Evolutionary conservation across 2,329 filamentous ascomycete species (phyloP).

Genomic region (Venturiaceae sp.): DNA sequence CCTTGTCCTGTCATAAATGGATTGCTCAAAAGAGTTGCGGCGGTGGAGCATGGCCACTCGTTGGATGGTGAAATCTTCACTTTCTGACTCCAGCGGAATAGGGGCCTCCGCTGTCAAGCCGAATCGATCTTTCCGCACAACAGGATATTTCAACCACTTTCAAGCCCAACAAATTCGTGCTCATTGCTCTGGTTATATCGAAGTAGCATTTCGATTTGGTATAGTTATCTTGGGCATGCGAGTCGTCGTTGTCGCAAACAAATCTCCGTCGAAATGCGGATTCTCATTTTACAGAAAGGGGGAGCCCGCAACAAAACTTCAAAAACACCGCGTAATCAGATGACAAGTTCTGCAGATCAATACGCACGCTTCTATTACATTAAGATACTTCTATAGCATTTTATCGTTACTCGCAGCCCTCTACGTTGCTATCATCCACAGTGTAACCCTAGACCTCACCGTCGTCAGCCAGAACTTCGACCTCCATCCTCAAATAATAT

Average conservation of each 20-base stretch:
- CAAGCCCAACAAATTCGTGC: not conserved
- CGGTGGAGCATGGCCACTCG: too few species aligned
- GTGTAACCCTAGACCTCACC: not conserved
- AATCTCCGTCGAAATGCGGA: not conserved
- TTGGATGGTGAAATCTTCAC: too few species aligned
- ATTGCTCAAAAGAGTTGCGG: too few species aligned
- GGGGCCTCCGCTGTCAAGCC: too few species aligned
- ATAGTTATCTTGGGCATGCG: not conserved
- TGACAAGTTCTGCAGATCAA: not conserved
- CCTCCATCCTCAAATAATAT: not conserved
- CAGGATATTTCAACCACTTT: not conserved
- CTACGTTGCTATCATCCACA: not conserved
- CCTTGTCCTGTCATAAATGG: too few species aligned
- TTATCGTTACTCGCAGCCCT: not conserved
- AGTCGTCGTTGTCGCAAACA: not conserved
- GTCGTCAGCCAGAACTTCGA: not conserved
- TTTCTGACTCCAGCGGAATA: too few species aligned
- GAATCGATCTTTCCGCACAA: too few species aligned
- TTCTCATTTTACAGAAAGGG: not conserved
- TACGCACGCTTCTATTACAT: not conserved
- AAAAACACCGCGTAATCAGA: not conserved
- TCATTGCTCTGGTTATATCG: not conserved
- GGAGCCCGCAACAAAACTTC: not conserved
- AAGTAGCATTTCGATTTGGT: not conserved
- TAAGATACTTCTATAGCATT: not conserved